Evolutionary conservation across 768 basidiomycete genomes (phyloP), one percentile per base, ranked within the genome.

Genomic region (Amanita brunnescens): DNA sequence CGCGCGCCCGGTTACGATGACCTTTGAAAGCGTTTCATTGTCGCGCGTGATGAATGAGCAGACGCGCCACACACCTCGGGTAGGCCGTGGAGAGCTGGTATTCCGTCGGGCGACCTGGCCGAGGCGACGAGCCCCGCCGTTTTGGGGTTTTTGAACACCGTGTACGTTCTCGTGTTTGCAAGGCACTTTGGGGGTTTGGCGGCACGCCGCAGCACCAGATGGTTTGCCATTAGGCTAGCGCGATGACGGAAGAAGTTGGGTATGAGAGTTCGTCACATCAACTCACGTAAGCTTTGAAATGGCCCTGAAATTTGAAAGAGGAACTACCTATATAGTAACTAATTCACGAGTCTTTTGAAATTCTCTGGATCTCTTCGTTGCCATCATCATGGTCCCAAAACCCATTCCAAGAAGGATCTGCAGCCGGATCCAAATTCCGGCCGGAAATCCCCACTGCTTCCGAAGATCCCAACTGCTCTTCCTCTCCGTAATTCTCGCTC

Each of bases 311-410:
- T 12, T 12, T 12, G 14, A 34, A 34, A 34, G 12, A 32, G 12
- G 30, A 6, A 12, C 30, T 6, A 32, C 30, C 12, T 12, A 32
- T 12, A 32, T 32, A 32, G 12, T 32, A 12, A 32, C 30, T 32
- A 12, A 5, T 32, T 58, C 54, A 80, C 7, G 64, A 75, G 54
- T 85, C 81, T 65, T 89, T 89, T 52, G 75, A 73, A 4, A 76
- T 71, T 59, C 80, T 77, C 51, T 69, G 71, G 57, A 89, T 86
- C 67, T 90, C 87, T 45, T 83, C 80, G 46, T 81, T 53, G 2
- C 87, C 87, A 55, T 89, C 86, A 59, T 90, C 87, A 46, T 75
- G 73, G 30, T 72, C 71, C 87, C 87, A 89, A 60, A 88, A 89
- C 4, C 61, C 63, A 59, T 69, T 65, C 60, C 55, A 46, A 52